Evolutionary conservation across 371 early-diverging fungal species (phyloP).

Genomic region (Apophysomyces ossiformis): DNA sequence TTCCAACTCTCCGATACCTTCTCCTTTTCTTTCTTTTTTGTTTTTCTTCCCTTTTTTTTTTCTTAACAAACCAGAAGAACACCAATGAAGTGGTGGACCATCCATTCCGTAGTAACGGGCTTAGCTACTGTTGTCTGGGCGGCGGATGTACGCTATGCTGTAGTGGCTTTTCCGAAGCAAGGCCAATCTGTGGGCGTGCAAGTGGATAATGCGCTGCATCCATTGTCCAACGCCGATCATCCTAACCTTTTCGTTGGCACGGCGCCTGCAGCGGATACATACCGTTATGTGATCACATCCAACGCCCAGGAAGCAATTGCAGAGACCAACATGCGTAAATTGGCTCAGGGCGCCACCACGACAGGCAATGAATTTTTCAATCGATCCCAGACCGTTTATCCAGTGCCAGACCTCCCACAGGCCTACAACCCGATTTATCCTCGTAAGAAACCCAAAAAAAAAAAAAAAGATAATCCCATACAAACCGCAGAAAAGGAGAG

Average conservation of each 20-base stretch:
- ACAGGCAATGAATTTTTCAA: slow-evolving; percentile 61
- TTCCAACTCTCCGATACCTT: neutral
- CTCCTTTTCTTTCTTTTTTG: neutral
- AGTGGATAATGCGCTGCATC: slow-evolving; percentile 30
- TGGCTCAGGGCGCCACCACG: slow-evolving; percentile 34
- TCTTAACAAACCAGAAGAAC: neutral
- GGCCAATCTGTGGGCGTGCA: slow-evolving; percentile 36
- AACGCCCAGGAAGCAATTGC: slow-evolving; percentile 14
- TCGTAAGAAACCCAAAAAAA: slow-evolving; percentile 24
- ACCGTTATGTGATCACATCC: slow-evolving; percentile 32
- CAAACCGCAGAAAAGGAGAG: too few relatives aligned
- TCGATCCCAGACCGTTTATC: slow-evolving; percentile 40
- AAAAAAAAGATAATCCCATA: too few relatives aligned
- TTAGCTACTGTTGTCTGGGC: slow-evolving; percentile 17
- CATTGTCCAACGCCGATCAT: slow-evolving; percentile 20
- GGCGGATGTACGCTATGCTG: slow-evolving; percentile 44
- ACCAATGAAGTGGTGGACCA: slow-evolving; percentile 8
- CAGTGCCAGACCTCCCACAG: slow-evolving; percentile 56
- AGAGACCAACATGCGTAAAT: slow-evolving; percentile 34
- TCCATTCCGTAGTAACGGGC: neutral
- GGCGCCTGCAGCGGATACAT: slow-evolving; percentile 34
- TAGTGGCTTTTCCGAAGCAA: slow-evolving; percentile 44
- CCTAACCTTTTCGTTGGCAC: slow-evolving; percentile 38
- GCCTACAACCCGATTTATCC: slow-evolving; percentile 47
- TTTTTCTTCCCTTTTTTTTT: slow-evolving; percentile 2